Evolutionary conservation across 2,329 filamentous ascomycete genomes (phyloP), one percentile per base, ranked within the genome.

Genomic region (Fusarium sp.): DNA sequence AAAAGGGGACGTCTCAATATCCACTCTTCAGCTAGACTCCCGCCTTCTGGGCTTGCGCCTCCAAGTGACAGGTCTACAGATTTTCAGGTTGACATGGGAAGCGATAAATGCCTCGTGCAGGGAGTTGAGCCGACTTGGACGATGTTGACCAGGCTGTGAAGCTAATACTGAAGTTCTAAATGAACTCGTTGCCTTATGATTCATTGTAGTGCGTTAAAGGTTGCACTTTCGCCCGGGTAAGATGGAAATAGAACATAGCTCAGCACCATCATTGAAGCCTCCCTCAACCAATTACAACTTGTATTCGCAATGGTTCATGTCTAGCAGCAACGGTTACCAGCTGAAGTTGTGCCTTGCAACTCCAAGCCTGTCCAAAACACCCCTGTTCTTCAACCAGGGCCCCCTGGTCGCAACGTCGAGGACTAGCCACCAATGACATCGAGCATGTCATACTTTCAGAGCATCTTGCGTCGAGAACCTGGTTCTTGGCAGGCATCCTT

Each of bases 401-500:
- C 14, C 54, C 54, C 54, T 58, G 40, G 42, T 50, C 55, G 29
- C 29, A 50, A 58, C 40, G 40, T 36, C 18, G 38, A 9, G 6
- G 36, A 31, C 29, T 25, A 34, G 29, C 55, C 54, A 57, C 27
- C 40, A 58, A 50, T 34, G 2, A 9, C 18, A 34, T 25, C 4
- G 7, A n/a, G 2, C 4, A 33, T 34, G 23, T 34, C 34, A 16
- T 40, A 42, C 44, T 16, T 49, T 4, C 44, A 49, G n/a, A 25
- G 44, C 44, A 46, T 16, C 4, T 42, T 25, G 44, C 14, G 44
- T 49, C 9, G 6, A 4, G 20, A 27, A 40, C 23, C 53, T 40
- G 53, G 53, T 56, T 56, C 53, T 42, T 29, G 53, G 53, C n/a
- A 13, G 23, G 44, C 44, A 49, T 49, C 44, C 44, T 49, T 27